Percentiles rank a stretch among this genome's conserved stretches.
phyloP scores from a whole-genome alignment of 441 rosid genomes.

The Metrosideros polymorpha region DNA sequence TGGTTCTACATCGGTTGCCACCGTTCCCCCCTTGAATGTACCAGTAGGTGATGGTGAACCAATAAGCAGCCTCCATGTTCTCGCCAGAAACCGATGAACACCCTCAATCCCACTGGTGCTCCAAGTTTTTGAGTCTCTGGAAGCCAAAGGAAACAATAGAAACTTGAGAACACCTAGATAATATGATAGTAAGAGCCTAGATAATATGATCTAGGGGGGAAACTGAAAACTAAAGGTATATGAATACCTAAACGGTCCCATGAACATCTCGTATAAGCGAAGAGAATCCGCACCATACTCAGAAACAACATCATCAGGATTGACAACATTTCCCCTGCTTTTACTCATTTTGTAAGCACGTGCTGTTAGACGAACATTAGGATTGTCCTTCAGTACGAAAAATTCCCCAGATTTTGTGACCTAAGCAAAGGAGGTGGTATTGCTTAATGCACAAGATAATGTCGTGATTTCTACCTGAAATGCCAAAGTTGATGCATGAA shows the following conservation, averaged over 20 bases:
- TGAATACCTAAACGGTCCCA: constrained; percentile 89
- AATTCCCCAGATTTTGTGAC: constrained; percentile 72
- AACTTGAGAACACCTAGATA: neutral
- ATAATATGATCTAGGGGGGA: neutral
- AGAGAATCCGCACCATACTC: constrained; percentile 96
- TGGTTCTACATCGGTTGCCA: constrained; percentile 59
- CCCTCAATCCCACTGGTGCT: constrained; percentile 96
- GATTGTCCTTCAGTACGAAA: constrained; percentile 63
- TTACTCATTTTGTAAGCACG: constrained; percentile 96
- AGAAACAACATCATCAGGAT: constrained; percentile 84
- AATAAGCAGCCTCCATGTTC: constrained; percentile 85
- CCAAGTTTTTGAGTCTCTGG: constrained; percentile 95
- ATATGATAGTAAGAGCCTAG: neutral
- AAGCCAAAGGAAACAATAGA: constrained; percentile 11
- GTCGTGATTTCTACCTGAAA: neutral
- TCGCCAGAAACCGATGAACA: constrained; percentile 80
- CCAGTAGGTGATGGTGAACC: constrained; percentile 60
- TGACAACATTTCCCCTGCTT: constrained; percentile 97
- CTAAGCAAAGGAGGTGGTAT: constrained; percentile 19
- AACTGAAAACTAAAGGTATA: neutral
- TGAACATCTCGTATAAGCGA: constrained; percentile 93
- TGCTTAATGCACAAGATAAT: neutral
- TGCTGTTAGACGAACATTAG: constrained; percentile 48
- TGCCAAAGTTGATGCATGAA: neutral
- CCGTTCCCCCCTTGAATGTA: constrained; percentile 51